Evolutionary conservation across 2,329 filamentous ascomycete species (phyloP).

Genomic region (Cordyceps javanica): DNA sequence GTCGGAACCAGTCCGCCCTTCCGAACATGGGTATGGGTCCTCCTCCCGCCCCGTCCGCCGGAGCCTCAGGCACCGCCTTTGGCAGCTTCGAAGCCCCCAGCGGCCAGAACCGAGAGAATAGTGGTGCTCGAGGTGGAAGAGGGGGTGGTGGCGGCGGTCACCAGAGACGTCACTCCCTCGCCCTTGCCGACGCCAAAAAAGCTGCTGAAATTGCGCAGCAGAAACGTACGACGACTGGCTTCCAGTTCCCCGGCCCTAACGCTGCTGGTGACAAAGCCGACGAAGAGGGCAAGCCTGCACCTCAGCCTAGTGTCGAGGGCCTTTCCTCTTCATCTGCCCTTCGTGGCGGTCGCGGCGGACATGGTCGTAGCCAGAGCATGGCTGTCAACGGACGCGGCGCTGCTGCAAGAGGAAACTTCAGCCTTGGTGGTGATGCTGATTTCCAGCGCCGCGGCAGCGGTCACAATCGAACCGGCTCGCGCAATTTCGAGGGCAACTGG

Average conservation of each 20-base stretch:
- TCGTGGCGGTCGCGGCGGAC: constrained; percentile 52
- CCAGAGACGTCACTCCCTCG: constrained; percentile 88
- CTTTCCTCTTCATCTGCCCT: constrained; percentile 33
- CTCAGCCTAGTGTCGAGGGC: constrained; percentile 26
- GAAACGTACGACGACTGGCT: constrained; percentile 87
- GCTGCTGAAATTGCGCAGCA: constrained; percentile 94
- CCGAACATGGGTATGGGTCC: constrained; percentile 87
- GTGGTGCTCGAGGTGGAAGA: constrained; percentile 31
- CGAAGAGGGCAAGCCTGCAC: constrained; percentile 35
- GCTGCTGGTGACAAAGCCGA: constrained; percentile 57
- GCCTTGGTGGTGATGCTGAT: constrained; percentile 46
- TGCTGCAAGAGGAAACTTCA: constrained; percentile 51
- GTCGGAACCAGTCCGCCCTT: constrained; percentile 95
- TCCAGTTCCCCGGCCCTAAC: constrained; percentile 83
- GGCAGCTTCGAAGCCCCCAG: constrained; percentile 67
- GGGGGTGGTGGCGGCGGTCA: constrained; percentile 68
- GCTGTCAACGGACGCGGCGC: constrained; percentile 66
- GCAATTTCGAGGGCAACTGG: constrained; percentile 98
- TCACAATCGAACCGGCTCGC: constrained; percentile 75
- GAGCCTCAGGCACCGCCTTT: constrained; percentile 72
- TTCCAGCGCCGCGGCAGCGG: constrained; percentile 73
- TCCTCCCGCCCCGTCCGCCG: constrained; percentile 86
- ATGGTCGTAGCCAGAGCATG: constrained; percentile 87
- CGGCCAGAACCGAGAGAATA: constrained; percentile 59
- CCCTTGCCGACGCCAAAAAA: constrained; percentile 93